phyloP scores from a whole-genome alignment of 345 rosid species.

The Reutealis trisperma region DNA sequence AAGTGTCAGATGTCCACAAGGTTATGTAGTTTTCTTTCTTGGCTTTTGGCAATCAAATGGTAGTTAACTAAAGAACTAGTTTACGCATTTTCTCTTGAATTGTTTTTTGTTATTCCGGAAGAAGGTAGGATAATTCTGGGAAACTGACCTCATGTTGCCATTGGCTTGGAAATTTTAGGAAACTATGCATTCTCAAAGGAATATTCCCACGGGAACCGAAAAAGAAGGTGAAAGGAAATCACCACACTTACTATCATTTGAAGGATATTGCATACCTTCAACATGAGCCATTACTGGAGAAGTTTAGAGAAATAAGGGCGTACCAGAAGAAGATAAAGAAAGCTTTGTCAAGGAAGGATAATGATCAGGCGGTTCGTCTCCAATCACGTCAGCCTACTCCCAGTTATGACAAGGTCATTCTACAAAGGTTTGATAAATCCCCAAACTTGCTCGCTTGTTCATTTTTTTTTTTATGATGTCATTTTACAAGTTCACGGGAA shows the following conservation, averaged over 20 bases:
- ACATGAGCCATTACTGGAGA: slow-evolving; percentile 86
- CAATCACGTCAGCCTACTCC: slow-evolving; percentile 69
- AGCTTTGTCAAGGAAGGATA: slow-evolving; percentile 79
- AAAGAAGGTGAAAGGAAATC: slow-evolving; percentile 92
- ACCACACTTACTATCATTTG: slow-evolving; percentile 90
- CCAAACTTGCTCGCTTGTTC: not conserved
- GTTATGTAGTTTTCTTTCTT: not conserved
- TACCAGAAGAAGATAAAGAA: slow-evolving; percentile 72
- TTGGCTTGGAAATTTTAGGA: slow-evolving; percentile 43
- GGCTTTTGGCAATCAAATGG: not conserved
- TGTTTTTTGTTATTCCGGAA: not conserved
- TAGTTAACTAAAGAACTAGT: not conserved
- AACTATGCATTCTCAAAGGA: slow-evolving; percentile 78
- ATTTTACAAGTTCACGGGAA: not conserved
- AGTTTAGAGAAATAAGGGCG: slow-evolving; percentile 73
- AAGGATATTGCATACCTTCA: slow-evolving; percentile 84
- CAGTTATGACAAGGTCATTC: slow-evolving; percentile 65
- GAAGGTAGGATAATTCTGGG: not conserved
- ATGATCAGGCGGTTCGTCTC: slow-evolving; percentile 65
- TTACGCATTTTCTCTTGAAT: not conserved
- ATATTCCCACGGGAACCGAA: slow-evolving; percentile 90
- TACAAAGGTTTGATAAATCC: slow-evolving; percentile 62
- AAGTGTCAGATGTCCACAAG: not conserved
- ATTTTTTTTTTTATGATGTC: not conserved
- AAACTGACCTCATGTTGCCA: not conserved